These are phyloP conservation scores for Podospora didyma DNA, from an alignment of 495 filamentous ascomycete genomes.

Conservation along the genomic window DNA sequence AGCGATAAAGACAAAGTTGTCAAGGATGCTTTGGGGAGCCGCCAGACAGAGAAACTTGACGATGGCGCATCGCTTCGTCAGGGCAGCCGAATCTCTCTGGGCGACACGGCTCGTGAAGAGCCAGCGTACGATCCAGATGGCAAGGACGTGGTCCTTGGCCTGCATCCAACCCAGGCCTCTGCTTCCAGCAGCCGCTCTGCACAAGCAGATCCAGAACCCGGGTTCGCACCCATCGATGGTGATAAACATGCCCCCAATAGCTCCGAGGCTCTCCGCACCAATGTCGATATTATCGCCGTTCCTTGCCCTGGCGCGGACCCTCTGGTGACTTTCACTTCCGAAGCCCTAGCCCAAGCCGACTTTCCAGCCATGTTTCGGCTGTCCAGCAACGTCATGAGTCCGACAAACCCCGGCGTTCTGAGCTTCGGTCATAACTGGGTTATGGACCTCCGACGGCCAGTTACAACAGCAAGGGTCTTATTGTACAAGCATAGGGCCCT, in stretches of 20 bases:
- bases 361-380: slow-evolving; percentile 28
- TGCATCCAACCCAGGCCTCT: background rate
- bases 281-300: slow-evolving; percentile 44
- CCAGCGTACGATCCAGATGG: too few relatives aligned
- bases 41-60: too few relatives aligned
- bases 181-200: background rate
- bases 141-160: background rate
- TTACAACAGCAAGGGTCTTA: slow-evolving; percentile 47
- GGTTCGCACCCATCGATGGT: slow-evolving; percentile 39
- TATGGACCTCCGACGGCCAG: slow-evolving; percentile 32
- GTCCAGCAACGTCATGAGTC: slow-evolving; percentile 24
- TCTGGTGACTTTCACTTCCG: slow-evolving; percentile 39
- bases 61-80: too few relatives aligned
- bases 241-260: slow-evolving; percentile 32
- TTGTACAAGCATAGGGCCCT: slow-evolving; percentile 53
- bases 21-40: too few relatives aligned
- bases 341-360: slow-evolving; percentile 31
- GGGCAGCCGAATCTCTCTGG: too few relatives aligned
- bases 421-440: slow-evolving; percentile 34
- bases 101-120: too few relatives aligned
- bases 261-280: slow-evolving; percentile 33
- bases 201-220: slow-evolving; percentile 17
- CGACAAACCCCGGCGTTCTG: slow-evolving; percentile 20
- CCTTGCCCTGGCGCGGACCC: slow-evolving; percentile 44
- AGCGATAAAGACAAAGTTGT: background rate